Conservation (phyloP, 2,329 filamentous ascomycete species). For the Mycosphaerelloides madeirae region DNA sequence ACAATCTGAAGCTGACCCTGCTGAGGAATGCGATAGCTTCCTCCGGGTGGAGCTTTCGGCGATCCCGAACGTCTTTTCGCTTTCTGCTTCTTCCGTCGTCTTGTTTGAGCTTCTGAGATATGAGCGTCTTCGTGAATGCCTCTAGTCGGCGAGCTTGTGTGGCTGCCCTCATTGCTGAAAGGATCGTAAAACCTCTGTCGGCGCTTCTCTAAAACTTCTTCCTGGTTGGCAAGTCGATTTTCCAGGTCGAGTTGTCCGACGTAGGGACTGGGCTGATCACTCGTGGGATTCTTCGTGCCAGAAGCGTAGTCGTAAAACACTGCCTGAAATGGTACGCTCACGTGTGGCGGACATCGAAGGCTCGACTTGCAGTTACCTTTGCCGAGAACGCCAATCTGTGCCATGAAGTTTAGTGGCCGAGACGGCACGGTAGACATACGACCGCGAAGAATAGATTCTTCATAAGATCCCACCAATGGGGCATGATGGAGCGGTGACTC, state of each 20-base stretch:
- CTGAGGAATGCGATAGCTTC: conserved; percentile 88
- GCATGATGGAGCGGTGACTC: conserved; percentile 84
- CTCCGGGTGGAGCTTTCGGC: conserved; percentile 70
- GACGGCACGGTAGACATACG: conserved; percentile 97
- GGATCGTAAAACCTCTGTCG: conserved; percentile 27
- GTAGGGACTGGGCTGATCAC: conserved; percentile 91
- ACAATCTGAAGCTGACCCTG: conserved; percentile 94
- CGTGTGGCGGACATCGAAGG: conserved; percentile 81
- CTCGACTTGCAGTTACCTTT: conserved; percentile 82
- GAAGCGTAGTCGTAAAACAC: conserved; percentile 92
- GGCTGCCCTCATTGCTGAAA: conserved; percentile 26
- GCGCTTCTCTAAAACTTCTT: conserved; percentile 26
- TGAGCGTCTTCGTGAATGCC: conserved; percentile 20
- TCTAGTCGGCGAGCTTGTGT: conserved; percentile 22
- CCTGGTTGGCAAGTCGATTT: conserved; percentile 57
- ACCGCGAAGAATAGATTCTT: conserved; percentile 90
- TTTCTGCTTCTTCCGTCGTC: conserved; percentile 40
- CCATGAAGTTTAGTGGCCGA: conserved; percentile 84
- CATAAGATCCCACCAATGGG: conserved; percentile 95
- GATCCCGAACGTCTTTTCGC: conserved; percentile 53
- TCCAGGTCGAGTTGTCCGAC: conserved; percentile 91
- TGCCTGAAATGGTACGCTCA: conserved; percentile 84
- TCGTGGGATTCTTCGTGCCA: conserved; percentile 59
- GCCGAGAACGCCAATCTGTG: conserved; percentile 90
- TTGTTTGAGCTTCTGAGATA: conserved; percentile 22